Base-by-base conservation (phyloP, 768 basidiomycete species). In the Crassisporium funariophilum region DNA sequence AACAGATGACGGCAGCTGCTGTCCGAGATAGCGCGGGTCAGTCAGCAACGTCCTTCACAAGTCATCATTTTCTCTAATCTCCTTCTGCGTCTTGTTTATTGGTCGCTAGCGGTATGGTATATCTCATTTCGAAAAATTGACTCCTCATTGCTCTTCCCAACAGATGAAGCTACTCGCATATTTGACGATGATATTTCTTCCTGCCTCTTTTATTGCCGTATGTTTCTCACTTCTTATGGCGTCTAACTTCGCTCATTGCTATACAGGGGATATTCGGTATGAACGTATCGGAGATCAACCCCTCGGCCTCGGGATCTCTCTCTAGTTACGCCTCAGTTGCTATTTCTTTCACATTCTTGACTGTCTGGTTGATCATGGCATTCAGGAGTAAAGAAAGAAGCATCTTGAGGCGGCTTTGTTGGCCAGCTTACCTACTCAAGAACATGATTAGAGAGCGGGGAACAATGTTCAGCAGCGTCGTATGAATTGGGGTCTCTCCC, bases 301-400 rank as follows among this genome's bases (percentile, higher is more conserved):
- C 44, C 0, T 40, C 56, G 13, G 69, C 74, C 0, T 7, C 49
- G 0, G 76, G 70, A 29, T 76, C 75, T 2, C 52, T 82, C 10
- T 10, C 50, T 2, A 71, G 72, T 49, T 84, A 79, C 47, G 44
- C 73, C 19, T 73, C 47, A 27, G 64, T 61, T 1, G 74, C 80
- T 1, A 29, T 82, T 6, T 57, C 70, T 1, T 59, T 85, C 33
- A 86, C 82, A 0, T 8, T 72, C 5, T 46, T 73, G 9, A 78
- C 79, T 7, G 50, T 74, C n/a, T 85, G 82, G 80, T 55, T 78
- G 15, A 71, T 81, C 23, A 63, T 83, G 25, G 74, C 81, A 5
- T 74, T 80, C 55, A 81, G 83, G 52, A 72, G 68, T 53, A 70
- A 67, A 25, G 61, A 69, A 37, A 58, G 73, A 4, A 55, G 56